A percentile compares a stretch with the other conserved stretches of the same genome.
phyloP scores from a whole-genome alignment of 345 rosid genomes.

The Heritiera fomes region DNA sequence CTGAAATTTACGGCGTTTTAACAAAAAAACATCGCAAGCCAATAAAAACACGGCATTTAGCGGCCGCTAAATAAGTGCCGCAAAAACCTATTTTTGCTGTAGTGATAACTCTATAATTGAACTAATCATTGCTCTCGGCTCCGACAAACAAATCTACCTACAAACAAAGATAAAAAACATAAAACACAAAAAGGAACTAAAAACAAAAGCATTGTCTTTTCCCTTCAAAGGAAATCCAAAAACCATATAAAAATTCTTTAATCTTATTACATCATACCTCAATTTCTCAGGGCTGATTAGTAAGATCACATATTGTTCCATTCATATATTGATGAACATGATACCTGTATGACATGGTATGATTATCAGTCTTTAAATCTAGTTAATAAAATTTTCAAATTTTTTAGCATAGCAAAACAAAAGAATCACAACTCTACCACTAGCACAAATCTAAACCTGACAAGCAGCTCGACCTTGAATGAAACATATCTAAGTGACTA shows the following conservation, averaged over 20 bases:
- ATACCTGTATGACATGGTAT: conserved; percentile 40
- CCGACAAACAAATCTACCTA: conserved; percentile 98
- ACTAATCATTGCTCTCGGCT: conserved; percentile 84
- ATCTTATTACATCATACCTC: conserved; percentile 68
- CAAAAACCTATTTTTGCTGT: no score
- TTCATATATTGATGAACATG: conserved; percentile 61
- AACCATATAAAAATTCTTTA: background rate
- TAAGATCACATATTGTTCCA: conserved; percentile 93
- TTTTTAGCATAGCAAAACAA: background rate
- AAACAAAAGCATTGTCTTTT: background rate
- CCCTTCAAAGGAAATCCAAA: background rate
- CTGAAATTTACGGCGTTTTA: no score
- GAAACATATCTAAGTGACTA: background rate
- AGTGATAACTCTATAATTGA: conserved; percentile 86
- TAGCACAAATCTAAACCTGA: background rate
- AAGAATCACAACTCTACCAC: background rate
- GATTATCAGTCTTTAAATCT: background rate
- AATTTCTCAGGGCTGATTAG: conserved; percentile 78
- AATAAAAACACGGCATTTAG: no score
- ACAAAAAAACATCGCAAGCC: no score
- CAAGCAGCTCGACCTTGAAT: background rate
- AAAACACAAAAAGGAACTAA: background rate
- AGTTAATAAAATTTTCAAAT: background rate
- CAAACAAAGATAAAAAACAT: conserved; percentile 19
- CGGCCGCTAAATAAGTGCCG: no score